Conservation (phyloP, 768 basidiomycete species). For the Mycena maculata region DNA sequence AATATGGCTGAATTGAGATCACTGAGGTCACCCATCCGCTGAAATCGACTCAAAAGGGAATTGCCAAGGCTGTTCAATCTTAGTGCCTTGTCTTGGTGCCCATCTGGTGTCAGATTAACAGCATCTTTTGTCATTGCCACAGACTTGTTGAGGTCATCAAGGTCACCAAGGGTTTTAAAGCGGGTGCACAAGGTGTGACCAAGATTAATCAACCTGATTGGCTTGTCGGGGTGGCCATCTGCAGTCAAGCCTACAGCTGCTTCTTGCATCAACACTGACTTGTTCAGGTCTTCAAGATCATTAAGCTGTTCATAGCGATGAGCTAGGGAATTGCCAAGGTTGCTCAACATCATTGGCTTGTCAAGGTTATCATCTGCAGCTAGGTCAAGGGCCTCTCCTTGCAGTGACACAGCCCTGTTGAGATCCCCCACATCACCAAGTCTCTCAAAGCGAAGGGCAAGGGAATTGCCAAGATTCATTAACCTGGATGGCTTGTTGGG, state of each 20-base stretch:
- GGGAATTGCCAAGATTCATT: not conserved
- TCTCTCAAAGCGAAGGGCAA: too few relatives aligned
- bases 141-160: too few relatives aligned
- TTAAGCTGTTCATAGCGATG: conserved; percentile 18
- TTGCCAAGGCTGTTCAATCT: conserved; percentile 26
- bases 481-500: not conserved
- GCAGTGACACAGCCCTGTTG: too few relatives aligned
- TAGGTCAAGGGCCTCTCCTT: too few relatives aligned
- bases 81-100: conserved; percentile 8
- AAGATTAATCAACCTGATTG: conserved; percentile 28
- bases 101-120: conserved; percentile 18
- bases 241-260: conserved; percentile 30
- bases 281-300: conserved; percentile 37
- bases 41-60: conserved; percentile 26
- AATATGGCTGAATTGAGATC: conserved; percentile 35
- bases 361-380: not conserved
- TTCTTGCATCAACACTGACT: conserved; percentile 33
- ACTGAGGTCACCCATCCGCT: conserved; percentile 20
- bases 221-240: conserved; percentile 23
- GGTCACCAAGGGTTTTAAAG: conserved; percentile 30
- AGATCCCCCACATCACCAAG: too few relatives aligned
- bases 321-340: not conserved
- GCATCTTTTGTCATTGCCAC: conserved; percentile 29
- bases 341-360: not conserved
- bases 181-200: conserved; percentile 22